Evolutionary conservation across 805 yeast species (phyloP).

Genomic region (Ogataea trehaloabstinens): DNA sequence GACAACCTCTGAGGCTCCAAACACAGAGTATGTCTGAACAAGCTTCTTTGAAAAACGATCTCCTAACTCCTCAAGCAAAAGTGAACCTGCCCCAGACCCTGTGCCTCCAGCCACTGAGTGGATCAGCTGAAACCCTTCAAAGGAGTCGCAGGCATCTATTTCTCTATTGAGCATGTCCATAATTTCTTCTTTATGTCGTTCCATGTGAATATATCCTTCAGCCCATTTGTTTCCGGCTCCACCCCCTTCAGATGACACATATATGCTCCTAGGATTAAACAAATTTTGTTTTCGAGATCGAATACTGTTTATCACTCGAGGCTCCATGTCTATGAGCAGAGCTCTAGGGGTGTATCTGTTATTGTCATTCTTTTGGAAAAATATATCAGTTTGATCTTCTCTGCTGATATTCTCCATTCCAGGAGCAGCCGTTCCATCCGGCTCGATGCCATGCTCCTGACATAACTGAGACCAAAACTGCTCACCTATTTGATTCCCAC

Average conservation of each 20-base stretch:
- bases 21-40: conserved; percentile 80
- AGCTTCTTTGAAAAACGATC: conserved; percentile 84
- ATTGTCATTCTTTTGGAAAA: conserved; percentile 69
- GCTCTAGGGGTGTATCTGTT: conserved; percentile 87
- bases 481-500: conserved; percentile 94
- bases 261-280: conserved; percentile 81
- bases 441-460: conserved; percentile 77
- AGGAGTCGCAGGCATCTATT: conserved; percentile 82
- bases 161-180: conserved; percentile 85
- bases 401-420: conserved; percentile 35
- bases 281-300: conserved; percentile 47
- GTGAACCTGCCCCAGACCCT: conserved; percentile 93
- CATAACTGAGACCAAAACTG: conserved; percentile 91
- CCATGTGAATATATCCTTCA: conserved; percentile 79
- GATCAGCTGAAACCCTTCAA: conserved; percentile 85
- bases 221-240: conserved; percentile 99
- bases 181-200: conserved; percentile 65
- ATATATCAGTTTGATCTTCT: conserved; percentile 78
- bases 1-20: conserved; percentile 92
- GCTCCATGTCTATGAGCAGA: conserved; percentile 82
- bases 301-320: conserved; percentile 75
- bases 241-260: conserved; percentile 73
- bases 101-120: conserved; percentile 99
- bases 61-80: conserved; percentile 68
- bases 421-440: conserved; percentile 55